Conservation (phyloP, 2,329 filamentous ascomycete genomes). For the Exutisphaerella laricina region DNA sequence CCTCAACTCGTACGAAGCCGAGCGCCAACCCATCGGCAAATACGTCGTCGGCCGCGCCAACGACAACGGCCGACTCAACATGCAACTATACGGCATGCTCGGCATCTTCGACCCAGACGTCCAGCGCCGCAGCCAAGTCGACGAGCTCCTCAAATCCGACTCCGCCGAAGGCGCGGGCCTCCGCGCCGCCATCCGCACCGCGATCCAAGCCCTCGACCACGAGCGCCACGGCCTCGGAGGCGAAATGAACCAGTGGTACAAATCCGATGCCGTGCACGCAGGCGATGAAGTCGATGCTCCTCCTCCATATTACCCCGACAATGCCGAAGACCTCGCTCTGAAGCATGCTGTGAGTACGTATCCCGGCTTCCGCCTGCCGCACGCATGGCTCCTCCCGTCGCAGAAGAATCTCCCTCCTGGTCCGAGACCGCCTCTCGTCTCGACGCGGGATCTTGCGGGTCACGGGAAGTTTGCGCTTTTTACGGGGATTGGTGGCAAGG, state of each 20-base stretch:
- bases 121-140: slow-evolving; percentile 11
- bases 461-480: slow-evolving; percentile 44
- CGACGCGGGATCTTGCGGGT: slow-evolving; percentile 57
- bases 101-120: slow-evolving; percentile 15
- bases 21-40: slow-evolving; percentile 10
- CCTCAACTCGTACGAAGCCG: slow-evolving; percentile 6
- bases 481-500: slow-evolving; percentile 49
- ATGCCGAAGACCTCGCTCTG: slow-evolving; percentile 36
- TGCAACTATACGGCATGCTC: slow-evolving; percentile 9
- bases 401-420: slow-evolving; percentile 41
- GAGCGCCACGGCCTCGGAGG: slow-evolving; percentile 48
- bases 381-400: slow-evolving; percentile 49
- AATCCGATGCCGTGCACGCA: slow-evolving; percentile 35
- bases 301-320: slow-evolving; percentile 24
- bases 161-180: slow-evolving; percentile 31
- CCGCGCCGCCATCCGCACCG: slow-evolving; percentile 28
- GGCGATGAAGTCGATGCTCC: slow-evolving; percentile 39
- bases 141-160: slow-evolving; percentile 32
- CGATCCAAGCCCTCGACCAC: slow-evolving; percentile 6
- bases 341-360: slow-evolving; percentile 40
- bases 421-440: slow-evolving; percentile 44
- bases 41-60: slow-evolving; percentile 5
- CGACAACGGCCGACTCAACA: slow-evolving; percentile 4
- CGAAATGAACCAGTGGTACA: slow-evolving; percentile 53
- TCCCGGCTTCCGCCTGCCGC: slow-evolving; percentile 55